These are phyloP conservation scores for Myrica gale DNA, from an alignment of 306 rosid species.

Conservation along the genomic window DNA sequence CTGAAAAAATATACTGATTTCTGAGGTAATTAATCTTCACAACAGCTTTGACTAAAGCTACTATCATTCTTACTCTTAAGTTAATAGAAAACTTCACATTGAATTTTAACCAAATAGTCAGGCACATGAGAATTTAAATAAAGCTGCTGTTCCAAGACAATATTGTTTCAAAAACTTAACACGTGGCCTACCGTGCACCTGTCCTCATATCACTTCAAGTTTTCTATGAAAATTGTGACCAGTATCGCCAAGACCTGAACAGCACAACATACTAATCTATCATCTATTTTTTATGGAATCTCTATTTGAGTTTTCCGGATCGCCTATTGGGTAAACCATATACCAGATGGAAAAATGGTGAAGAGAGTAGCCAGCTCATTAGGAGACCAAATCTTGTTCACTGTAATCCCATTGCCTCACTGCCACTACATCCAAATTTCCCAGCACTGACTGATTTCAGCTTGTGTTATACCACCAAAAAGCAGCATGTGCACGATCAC, in stretches of 20 bases:
- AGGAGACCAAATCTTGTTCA: neutral
- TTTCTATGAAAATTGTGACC: neutral
- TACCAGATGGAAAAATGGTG: neutral
- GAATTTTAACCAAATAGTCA: neutral
- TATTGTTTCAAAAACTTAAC: neutral
- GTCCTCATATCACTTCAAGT: neutral
- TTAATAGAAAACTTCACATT: slow-evolving; percentile 8
- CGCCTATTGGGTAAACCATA: neutral
- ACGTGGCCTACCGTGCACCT: neutral
- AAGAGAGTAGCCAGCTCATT: neutral
- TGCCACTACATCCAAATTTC: neutral
- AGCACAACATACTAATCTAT: neutral
- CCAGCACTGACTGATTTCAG: neutral
- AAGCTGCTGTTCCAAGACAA: neutral
- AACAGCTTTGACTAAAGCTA: neutral
- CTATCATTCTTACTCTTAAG: slow-evolving; percentile 16
- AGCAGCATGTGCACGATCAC: no score
- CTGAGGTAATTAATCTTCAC: neutral
- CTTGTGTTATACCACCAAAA: neutral
- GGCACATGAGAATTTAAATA: neutral
- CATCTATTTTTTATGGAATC: neutral
- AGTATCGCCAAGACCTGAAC: neutral
- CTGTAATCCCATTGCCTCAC: neutral
- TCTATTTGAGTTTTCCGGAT: neutral
- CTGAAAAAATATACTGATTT: slow-evolving; percentile 12